Conservation (phyloP, 2,329 filamentous ascomycete genomes). For the Emmonsia crescens region DNA sequence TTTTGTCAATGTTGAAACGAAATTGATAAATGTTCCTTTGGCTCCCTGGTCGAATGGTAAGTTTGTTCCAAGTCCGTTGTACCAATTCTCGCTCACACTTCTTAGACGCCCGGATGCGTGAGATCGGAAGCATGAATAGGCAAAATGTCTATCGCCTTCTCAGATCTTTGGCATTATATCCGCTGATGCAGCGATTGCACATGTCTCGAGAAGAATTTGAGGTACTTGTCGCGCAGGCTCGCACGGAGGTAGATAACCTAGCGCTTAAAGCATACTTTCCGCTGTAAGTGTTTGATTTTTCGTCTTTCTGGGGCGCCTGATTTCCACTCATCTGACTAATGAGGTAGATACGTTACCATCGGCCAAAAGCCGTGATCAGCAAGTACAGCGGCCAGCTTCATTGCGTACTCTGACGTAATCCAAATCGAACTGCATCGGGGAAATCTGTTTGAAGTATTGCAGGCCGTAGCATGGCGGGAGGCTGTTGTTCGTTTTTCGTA, state of each 20-base stretch:
- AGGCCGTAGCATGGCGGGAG: not conserved
- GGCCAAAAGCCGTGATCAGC: constrained; percentile 25
- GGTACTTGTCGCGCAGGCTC: constrained; percentile 26
- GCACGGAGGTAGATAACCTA: constrained; percentile 27
- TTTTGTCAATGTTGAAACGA: constrained; percentile 56
- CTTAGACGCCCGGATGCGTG: constrained; percentile 32
- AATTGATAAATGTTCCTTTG: constrained; percentile 56
- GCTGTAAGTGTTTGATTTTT: constrained; percentile 24
- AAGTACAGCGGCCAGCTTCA: not conserved
- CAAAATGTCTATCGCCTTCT: constrained; percentile 29
- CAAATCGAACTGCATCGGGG: not conserved
- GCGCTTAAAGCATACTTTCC: constrained; percentile 36
- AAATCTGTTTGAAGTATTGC: not conserved
- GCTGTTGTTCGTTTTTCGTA: not conserved
- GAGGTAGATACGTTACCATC: constrained; percentile 32
- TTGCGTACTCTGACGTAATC: not conserved
- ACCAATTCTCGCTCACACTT: constrained; percentile 15
- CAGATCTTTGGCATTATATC: constrained; percentile 33
- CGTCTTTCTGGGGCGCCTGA: not conserved
- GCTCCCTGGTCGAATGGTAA: constrained; percentile 59
- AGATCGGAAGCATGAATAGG: constrained; percentile 33
- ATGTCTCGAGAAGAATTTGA: constrained; percentile 32
- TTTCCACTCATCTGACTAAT: constrained; percentile 14
- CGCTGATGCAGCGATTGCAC: constrained; percentile 32
- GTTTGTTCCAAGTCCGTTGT: constrained; percentile 13